phyloP scores from a whole-genome alignment of 1,284 basidiomycete genomes.

The Lentinus polychrous region DNA sequence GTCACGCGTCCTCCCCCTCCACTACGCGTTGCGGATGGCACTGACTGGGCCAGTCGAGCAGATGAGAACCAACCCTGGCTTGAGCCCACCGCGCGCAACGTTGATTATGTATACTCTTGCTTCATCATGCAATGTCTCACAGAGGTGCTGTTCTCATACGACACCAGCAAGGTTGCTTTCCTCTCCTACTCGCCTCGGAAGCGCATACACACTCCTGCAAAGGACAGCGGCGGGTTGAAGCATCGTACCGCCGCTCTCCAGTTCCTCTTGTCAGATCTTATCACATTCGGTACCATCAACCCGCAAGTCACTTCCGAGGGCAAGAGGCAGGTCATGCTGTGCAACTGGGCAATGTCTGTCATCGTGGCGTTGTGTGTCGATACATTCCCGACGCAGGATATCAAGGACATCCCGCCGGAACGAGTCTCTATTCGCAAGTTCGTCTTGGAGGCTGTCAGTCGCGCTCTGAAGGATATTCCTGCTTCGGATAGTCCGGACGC shows the following conservation, averaged over 20 bases:
- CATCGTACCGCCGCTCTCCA: slow-evolving; percentile 62
- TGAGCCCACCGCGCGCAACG: slow-evolving; percentile 10
- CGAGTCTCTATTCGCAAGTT: slow-evolving; percentile 84
- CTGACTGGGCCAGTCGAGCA: not conserved
- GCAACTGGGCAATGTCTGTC: slow-evolving; percentile 89
- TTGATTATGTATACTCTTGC: slow-evolving; percentile 63
- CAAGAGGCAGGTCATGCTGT: slow-evolving; percentile 57
- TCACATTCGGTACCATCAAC: slow-evolving; percentile 71
- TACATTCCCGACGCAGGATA: slow-evolving; percentile 54
- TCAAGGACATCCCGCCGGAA: slow-evolving; percentile 74
- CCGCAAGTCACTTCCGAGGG: slow-evolving; percentile 46
- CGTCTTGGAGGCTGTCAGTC: slow-evolving; percentile 84
- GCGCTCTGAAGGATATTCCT: slow-evolving; percentile 80
- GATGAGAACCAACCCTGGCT: not conserved
- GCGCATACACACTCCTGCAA: slow-evolving; percentile 51
- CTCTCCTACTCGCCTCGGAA: slow-evolving; percentile 74
- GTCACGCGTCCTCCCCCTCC: not conserved
- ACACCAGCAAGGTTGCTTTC: slow-evolving; percentile 85
- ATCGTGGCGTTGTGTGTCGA: slow-evolving; percentile 91
- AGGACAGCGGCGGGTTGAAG: slow-evolving; percentile 44
- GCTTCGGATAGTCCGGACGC: slow-evolving; percentile 63
- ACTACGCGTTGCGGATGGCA: not conserved
- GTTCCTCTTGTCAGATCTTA: slow-evolving; percentile 72
- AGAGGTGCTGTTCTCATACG: slow-evolving; percentile 91
- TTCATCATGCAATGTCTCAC: slow-evolving; percentile 91